Conservation (phyloP, 1,284 basidiomycete species). For the Sphaerobolus stellatus region DNA sequence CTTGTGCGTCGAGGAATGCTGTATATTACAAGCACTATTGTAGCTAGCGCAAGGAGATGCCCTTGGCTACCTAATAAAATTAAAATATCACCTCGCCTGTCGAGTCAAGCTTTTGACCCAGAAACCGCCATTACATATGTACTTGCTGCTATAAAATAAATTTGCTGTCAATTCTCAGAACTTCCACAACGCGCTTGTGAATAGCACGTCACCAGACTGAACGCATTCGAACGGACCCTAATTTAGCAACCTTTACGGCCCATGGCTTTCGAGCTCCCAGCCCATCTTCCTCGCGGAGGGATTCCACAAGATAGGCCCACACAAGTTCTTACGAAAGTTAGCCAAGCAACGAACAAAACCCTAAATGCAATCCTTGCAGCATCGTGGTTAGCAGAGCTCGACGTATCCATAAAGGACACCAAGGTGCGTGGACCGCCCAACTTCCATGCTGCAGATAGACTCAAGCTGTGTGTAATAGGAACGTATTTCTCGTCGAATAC, state of each 20-base stretch:
- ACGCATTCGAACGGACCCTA: neutral
- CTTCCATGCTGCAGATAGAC: constrained; percentile 2
- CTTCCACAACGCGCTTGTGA: neutral
- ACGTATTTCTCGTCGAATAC: constrained; percentile 66
- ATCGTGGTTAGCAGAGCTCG: constrained; percentile 69
- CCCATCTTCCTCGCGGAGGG: constrained; percentile 60
- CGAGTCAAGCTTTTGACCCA: no score
- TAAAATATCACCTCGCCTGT: no score
- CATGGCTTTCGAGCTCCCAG: constrained; percentile 73
- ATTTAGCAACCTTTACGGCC: neutral
- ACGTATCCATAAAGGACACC: constrained; percentile 62
- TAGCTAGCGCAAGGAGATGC: no score
- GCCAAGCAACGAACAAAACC: constrained; percentile 54
- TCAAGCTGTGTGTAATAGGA: constrained; percentile 38
- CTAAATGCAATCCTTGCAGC: constrained; percentile 58
- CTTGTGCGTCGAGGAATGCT: no score
- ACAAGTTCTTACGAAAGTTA: constrained; percentile 64
- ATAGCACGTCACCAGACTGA: neutral
- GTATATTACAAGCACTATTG: no score
- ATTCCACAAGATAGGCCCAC: constrained; percentile 63
- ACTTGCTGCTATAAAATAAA: neutral
- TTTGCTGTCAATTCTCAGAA: neutral
- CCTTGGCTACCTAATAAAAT: no score
- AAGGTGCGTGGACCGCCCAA: constrained; percentile 47
- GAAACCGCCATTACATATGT: neutral